phyloP scores from a whole-genome alignment of 2,329 filamentous ascomycete species.

The Beauveria caledonica region DNA sequence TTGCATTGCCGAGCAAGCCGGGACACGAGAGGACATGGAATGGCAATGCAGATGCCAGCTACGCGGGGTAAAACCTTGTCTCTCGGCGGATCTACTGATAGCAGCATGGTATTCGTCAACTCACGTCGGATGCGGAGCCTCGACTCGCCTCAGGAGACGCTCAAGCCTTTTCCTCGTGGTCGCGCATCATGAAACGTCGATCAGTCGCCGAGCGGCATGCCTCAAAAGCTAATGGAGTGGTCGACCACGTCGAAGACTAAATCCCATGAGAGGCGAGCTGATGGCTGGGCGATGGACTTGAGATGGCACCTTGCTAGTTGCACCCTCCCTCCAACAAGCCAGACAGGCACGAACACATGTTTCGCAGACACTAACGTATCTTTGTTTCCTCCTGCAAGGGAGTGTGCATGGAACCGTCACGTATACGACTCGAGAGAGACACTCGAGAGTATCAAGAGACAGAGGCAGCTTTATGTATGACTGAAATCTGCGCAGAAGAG shows the following conservation, averaged over 20 bases:
- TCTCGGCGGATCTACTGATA: conserved; percentile 1
- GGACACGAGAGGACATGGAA: too few relatives aligned
- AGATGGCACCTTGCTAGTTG: background rate
- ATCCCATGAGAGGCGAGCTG: background rate
- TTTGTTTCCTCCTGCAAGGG: background rate
- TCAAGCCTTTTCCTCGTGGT: background rate
- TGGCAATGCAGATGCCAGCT: background rate
- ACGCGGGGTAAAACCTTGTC: conserved; percentile 2
- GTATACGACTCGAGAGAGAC: too few relatives aligned
- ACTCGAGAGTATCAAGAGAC: too few relatives aligned
- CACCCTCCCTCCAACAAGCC: conserved; percentile 1
- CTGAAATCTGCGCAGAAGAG: background rate
- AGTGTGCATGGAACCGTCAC: background rate
- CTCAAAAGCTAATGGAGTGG: background rate
- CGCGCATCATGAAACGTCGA: background rate
- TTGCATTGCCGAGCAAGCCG: too few relatives aligned
- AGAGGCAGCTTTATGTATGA: background rate
- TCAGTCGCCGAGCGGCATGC: background rate
- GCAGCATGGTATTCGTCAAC: too few relatives aligned
- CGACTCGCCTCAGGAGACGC: background rate
- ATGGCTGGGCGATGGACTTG: background rate
- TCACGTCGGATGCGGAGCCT: background rate
- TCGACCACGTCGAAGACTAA: background rate
- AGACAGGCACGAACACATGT: background rate
- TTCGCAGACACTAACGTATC: background rate